Evolutionary conservation across 2,329 filamentous ascomycete genomes (phyloP), one percentile per base, ranked within the genome.

Genomic region (Herpotrichia juniperi): DNA sequence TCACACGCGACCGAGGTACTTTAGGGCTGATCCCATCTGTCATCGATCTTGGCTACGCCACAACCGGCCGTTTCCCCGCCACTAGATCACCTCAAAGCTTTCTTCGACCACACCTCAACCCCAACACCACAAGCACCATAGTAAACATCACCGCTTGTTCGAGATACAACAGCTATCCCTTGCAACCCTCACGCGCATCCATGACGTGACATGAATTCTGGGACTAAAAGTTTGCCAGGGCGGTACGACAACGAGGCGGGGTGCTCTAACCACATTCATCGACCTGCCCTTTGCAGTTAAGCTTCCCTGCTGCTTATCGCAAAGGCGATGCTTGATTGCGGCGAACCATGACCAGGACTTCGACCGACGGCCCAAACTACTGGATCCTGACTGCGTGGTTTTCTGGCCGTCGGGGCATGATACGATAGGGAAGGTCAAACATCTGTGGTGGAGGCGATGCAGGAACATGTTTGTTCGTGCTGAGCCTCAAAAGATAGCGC

Each of bases 201-300:
- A 22, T 40, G 37, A 40, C 37, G 37, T 25, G 37, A 40, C 37
- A 25, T 21, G 25, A 26, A 37, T 49, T 42, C 46, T 37, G 42
- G 37, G 37, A 42, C n/a, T n/a, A n/a, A n/a, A n/a, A n/a, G n/a
- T n/a, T 46, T 14, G n/a, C 34, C 6, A n/a, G 16, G 16, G n/a
- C 34, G 34, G 7, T n/a, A n/a, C 11, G 16, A 21, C 9, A 14
- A 10, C 6, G 21, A 5, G 4, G 37, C 37, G 37, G 34, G 34
- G 34, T 19, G 34, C 12, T n/a, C 34, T 37, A 37, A 21, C 25
- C n/a, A 11, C 16, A 26, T 16, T 5, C 9, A 9, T 32, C 47
- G 42, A 54, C 28, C 51, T 57, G 47, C 51, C 51, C 47, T 39
- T 51, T 57, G 31, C 44, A 42, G 51, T 35, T 49, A 50, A 46